Evolutionary conservation across 257 asterid species (phyloP).

Genomic region (Nicotiana noctiflora): DNA sequence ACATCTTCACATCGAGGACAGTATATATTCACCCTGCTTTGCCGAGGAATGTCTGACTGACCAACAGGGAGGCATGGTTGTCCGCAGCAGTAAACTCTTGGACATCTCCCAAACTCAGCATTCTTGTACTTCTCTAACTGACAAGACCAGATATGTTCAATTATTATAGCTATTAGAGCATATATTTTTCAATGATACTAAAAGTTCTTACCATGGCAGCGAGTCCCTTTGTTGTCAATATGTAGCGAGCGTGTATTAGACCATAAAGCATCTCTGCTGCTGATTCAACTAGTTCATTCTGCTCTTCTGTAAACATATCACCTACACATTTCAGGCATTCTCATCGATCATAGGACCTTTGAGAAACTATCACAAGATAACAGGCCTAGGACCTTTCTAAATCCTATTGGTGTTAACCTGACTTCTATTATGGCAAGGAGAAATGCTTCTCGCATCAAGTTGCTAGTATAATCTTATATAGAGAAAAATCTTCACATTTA

Average conservation of each 20-base stretch:
- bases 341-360: slow-evolving; percentile 10
- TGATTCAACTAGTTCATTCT: slow-evolving; percentile 54
- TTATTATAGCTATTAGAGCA: slow-evolving; percentile 19
- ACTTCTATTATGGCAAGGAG: not conserved
- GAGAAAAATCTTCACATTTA: not conserved
- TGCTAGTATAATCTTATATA: not conserved
- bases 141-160: slow-evolving; percentile 8
- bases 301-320: slow-evolving; percentile 51
- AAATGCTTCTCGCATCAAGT: not conserved
- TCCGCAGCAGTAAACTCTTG: slow-evolving; percentile 54
- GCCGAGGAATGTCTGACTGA: slow-evolving; percentile 51
- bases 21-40: slow-evolving; percentile 44
- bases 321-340: slow-evolving; percentile 39
- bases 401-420: not conserved
- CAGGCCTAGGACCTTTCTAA: not conserved
- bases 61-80: slow-evolving; percentile 67
- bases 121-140: slow-evolving; percentile 63
- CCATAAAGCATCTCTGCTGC: slow-evolving; percentile 68
- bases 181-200: slow-evolving; percentile 11
- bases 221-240: slow-evolving; percentile 56
- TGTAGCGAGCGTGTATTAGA: slow-evolving; percentile 54
- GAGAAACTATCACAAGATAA: slow-evolving; percentile 7
- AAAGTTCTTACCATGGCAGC: slow-evolving; percentile 44
- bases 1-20: slow-evolving; percentile 59
- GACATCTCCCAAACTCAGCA: slow-evolving; percentile 68